Evolutionary conservation across 192 early-diverging fungal genomes (phyloP), one percentile per base, ranked within the genome.

Genomic region (Allomyces macrogynus): DNA sequence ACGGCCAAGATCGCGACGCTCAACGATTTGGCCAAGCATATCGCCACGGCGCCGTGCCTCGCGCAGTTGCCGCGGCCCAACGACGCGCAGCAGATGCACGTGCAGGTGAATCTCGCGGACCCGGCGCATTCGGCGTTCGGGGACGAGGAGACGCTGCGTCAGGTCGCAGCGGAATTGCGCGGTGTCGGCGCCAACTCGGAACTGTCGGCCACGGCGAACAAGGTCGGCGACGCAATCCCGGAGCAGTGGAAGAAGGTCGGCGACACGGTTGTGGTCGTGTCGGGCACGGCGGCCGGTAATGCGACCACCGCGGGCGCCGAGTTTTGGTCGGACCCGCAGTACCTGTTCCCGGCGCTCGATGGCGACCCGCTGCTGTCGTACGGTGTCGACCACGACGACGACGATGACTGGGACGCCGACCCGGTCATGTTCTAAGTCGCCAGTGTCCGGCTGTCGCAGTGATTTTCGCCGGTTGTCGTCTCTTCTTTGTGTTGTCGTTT

Each of bases 341-440:
- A 82, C 67, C 69, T 93, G 66, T 74, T 89, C 61, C 93, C 93
- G 0, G 83, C 77, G n/a, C 78, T 88, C 65, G 89, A 90, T 40
- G 84, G 83, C 67, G 93, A 96, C 68, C 93, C 91, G 12, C 71
- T 96, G 24, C 68, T 96, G 67, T 87, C 84, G 70, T 84, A 91
- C 65, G 80, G 73, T 27, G 80, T 80, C 27, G 80, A 77, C 32
- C 81, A 81, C n/a, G 81, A 83, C 23, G 83, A 80, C 12, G 72
- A 78, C 4, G 81, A 78, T 3, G 72, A 67, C 49, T 57, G 49
- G 49, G 49, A 57, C 5, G 20, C 20, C 3, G 49, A 57, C 49
- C 49, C 32, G 32, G 32, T 40, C 7, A 40, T 40, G 32, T 40
- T 40, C 32, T 40, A 40, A 40, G 32, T 7, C 32, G 26, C 26